Percentiles rank a stretch among this genome's conserved stretches.
These are phyloP conservation scores for Lachancea lanzarotensis DNA, from an alignment of 805 yeast genomes.

Conservation along the genomic window DNA sequence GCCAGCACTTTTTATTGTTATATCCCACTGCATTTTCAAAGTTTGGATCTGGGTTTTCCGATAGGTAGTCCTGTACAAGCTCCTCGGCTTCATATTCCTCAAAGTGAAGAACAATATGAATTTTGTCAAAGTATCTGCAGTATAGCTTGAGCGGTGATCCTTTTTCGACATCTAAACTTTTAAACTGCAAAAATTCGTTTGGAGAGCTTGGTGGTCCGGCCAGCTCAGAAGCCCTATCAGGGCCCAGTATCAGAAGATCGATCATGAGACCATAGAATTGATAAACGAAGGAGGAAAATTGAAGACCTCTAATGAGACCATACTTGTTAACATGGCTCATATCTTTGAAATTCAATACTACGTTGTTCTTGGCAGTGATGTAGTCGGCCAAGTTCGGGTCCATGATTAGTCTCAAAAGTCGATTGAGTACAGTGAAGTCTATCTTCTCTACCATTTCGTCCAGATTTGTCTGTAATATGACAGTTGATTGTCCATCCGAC, in stretches of 20 bases:
- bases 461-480: constrained; percentile 72
- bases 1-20: constrained; percentile 91
- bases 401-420: constrained; percentile 69
- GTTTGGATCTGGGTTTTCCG: constrained; percentile 89
- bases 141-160: constrained; percentile 75
- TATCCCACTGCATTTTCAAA: constrained; percentile 81
- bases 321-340: constrained; percentile 89
- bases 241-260: constrained; percentile 77
- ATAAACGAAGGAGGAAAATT: constrained; percentile 80
- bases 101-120: constrained; percentile 75
- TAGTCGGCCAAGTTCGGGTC: constrained; percentile 94
- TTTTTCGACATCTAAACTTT: constrained; percentile 49
- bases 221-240: constrained; percentile 77
- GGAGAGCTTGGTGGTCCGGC: constrained; percentile 75
- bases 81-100: constrained; percentile 67
- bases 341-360: constrained; percentile 77
- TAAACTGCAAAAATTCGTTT: constrained; percentile 71
- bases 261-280: constrained; percentile 86
- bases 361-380: constrained; percentile 84
- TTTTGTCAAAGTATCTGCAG: constrained; percentile 73
- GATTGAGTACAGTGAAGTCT: constrained; percentile 79
- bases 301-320: constrained; percentile 84
- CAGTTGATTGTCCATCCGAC: constrained; percentile 67
- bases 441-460: constrained; percentile 73
- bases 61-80: constrained; percentile 63